Evolutionary conservation across 441 rosid genomes (phyloP).

Genomic region (Populus tomentosa): DNA sequence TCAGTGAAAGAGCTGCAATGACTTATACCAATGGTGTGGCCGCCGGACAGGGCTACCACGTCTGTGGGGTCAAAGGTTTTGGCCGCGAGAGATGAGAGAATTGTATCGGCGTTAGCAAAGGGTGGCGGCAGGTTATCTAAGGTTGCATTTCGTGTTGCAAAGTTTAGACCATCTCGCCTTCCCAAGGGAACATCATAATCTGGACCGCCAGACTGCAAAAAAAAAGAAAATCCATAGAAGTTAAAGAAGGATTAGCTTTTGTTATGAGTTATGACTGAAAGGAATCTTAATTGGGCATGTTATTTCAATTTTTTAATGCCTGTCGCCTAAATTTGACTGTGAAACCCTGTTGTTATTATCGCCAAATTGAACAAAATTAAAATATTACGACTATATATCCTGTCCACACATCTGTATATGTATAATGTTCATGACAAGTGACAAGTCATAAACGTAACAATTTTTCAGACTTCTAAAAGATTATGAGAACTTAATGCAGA

Average conservation of each 20-base stretch:
- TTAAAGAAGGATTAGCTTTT: not conserved
- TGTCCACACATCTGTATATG: too few species aligned
- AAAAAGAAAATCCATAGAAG: not conserved
- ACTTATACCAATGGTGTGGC: conserved; percentile 65
- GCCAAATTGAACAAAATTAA: too few species aligned
- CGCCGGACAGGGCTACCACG: conserved; percentile 60
- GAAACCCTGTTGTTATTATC: too few species aligned
- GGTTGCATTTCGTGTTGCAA: conserved; percentile 45
- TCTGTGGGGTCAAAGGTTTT: conserved; percentile 55
- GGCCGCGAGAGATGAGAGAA: conserved; percentile 40
- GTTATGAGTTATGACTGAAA: not conserved
- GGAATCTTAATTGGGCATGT: too few species aligned
- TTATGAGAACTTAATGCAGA: not conserved
- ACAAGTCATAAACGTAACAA: not conserved
- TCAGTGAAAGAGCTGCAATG: conserved; percentile 54
- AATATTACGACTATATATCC: too few species aligned
- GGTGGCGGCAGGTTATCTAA: conserved; percentile 59
- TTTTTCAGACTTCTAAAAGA: not conserved
- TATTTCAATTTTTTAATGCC: too few species aligned
- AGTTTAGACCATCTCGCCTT: conserved; percentile 55
- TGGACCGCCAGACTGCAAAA: conserved; percentile 73
- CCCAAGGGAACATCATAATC: conserved; percentile 68
- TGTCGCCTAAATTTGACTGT: too few species aligned
- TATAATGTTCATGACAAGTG: not conserved
- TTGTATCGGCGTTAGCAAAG: conserved; percentile 22